Evolutionary conservation across 768 basidiomycete genomes (phyloP).

Genomic region (Phylloporus sp.): DNA sequence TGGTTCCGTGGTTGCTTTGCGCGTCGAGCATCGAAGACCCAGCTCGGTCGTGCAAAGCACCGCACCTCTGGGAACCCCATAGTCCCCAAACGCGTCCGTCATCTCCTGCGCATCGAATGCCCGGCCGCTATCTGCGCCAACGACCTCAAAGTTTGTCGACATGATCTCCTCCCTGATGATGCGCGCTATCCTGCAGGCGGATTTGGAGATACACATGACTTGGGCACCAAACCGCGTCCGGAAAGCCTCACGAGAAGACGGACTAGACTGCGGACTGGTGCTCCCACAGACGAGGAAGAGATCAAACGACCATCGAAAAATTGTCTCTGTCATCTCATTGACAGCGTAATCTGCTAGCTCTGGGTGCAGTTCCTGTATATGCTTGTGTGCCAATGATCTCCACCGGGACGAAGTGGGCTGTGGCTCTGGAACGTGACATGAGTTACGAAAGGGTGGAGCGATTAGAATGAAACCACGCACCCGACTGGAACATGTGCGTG

Average conservation of each 20-base stretch:
- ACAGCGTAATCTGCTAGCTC: constrained; percentile 60
- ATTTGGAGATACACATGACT: constrained; percentile 60
- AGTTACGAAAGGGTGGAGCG: constrained; percentile 8
- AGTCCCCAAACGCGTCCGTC: constrained; percentile 62
- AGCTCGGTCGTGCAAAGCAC: constrained; percentile 71
- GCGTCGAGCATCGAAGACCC: constrained; percentile 62
- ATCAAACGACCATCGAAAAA: constrained; percentile 68
- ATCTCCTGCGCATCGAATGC: constrained; percentile 49
- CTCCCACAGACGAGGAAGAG: constrained; percentile 65
- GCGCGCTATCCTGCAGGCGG: constrained; percentile 59
- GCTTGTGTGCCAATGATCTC: constrained; percentile 67
- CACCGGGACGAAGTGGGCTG: constrained; percentile 77
- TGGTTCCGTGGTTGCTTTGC: constrained; percentile 30
- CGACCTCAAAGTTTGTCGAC: constrained; percentile 71
- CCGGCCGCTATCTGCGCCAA: constrained; percentile 54
- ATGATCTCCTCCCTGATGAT: constrained; percentile 72
- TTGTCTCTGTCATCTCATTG: constrained; percentile 71
- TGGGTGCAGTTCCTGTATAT: constrained; percentile 66
- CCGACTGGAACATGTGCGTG: constrained; percentile 50
- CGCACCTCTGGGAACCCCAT: constrained; percentile 44
- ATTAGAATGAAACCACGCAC: constrained; percentile 31
- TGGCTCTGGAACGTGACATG: constrained; percentile 44
- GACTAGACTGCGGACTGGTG: constrained; percentile 36
- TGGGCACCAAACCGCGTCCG: constrained; percentile 54
- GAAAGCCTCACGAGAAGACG: constrained; percentile 38